Percentiles rank a stretch among this genome's conserved stretches.
phyloP scores from a whole-genome alignment of 2,329 filamentous ascomycete species.

The Trichophyton rubrum region DNA sequence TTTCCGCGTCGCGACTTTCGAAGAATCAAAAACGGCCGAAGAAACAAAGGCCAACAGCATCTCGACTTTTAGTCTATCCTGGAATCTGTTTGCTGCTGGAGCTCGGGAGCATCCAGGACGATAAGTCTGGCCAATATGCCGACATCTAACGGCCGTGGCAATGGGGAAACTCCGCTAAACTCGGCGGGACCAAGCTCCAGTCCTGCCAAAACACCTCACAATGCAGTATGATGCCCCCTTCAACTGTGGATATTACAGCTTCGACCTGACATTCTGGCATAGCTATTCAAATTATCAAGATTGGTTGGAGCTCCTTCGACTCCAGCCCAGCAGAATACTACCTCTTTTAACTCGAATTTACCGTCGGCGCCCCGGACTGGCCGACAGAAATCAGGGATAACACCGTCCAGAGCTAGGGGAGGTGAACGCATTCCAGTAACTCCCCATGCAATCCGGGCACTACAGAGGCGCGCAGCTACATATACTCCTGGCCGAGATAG shows the following conservation, averaged over 20 bases:
- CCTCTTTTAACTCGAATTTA: slow-evolving; percentile 4
- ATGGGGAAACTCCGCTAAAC: not conserved
- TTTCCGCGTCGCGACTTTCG: not conserved
- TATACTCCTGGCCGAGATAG: slow-evolving; percentile 40
- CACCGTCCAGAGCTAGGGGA: slow-evolving; percentile 9
- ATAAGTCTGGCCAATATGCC: not conserved
- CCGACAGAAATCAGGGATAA: slow-evolving; percentile 2
- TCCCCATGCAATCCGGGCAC: slow-evolving; percentile 43
- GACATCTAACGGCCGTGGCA: not conserved
- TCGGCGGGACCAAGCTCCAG: slow-evolving; percentile 1
- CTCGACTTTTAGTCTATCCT: not conserved
- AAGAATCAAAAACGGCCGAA: not conserved
- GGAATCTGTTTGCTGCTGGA: not conserved
- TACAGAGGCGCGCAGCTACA: slow-evolving; percentile 40
- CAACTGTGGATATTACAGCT: not conserved
- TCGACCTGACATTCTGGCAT: not conserved
- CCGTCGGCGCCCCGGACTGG: not conserved
- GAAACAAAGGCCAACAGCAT: not conserved
- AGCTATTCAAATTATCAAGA: not conserved
- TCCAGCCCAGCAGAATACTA: slow-evolving; percentile 22
- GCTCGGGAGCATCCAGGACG: not conserved
- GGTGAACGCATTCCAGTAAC: slow-evolving; percentile 35
- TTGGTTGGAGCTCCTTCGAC: slow-evolving; percentile 25
- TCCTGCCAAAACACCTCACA: slow-evolving; percentile 2
- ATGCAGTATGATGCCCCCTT: not conserved